Evolutionary conservation across 225 moss, liverwort and hornwort genomes (phyloP), one percentile per base, ranked within the genome.

Genomic region (Straminergon stramineum): DNA sequence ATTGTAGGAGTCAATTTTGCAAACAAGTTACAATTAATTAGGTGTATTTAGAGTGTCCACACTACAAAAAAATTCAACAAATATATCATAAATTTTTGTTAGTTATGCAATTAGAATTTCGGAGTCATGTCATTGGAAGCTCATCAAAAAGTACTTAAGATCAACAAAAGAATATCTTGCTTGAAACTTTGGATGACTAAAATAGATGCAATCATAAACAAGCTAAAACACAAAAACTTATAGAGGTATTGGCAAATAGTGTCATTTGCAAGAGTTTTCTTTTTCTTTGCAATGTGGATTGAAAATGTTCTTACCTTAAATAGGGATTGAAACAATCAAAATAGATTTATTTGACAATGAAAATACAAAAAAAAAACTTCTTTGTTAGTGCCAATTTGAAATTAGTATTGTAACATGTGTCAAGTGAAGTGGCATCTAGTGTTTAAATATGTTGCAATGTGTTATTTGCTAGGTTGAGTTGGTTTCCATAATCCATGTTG

Each of bases 401-500:
- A 12, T 52, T 45, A 30, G 4, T 48, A 30, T 48, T 48, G 3
- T 17, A 48, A 74, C 0, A 2, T 39, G 7, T 70, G 24, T 22
- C 1, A 70, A 1, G 31, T 31, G 24, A 37, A 20, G 11, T 67
- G 5, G 39, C 23, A 70, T 70, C 4, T 23, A 9, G 23, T 70
- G 4, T 70, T 70, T 13, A 70, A n/a, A n/a, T 0, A n/a, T 0
- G 4, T n/a, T 7, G 7, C 6, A 5, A 2, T n/a, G 68, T 69
- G 12, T 69, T 69, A 28, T n/a, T 21, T 69, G 37, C 0, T 21
- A 4, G 12, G 30, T 6, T 13, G 39, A 39, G 69, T 21, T 68
- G 37, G 20, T 10, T 68, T 68, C 0, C 4, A 13, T n/a, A 6
- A 3, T 1, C 6, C 4, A 23, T 23, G 7, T 39, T 23, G 11